Conservation (phyloP, 805 yeast species). For the Diddensiella transvaalensis region DNA sequence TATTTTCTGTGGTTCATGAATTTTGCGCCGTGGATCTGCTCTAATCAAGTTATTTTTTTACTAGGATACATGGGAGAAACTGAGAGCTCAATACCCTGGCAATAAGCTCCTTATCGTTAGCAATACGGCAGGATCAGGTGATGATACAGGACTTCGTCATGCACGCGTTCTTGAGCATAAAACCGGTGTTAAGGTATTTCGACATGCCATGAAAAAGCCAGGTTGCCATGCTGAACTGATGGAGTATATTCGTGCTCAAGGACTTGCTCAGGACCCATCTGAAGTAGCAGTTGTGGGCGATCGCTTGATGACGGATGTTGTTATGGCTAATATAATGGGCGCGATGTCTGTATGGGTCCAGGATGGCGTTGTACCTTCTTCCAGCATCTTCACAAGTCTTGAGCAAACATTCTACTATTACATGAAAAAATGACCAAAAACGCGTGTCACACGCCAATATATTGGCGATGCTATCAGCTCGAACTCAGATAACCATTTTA, state of each 20-base stretch:
- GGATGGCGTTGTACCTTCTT: constrained; percentile 58
- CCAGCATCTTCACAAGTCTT: constrained; percentile 12
- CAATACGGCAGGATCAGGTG: constrained; percentile 89
- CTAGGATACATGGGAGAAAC: constrained; percentile 48
- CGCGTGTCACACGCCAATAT: no score
- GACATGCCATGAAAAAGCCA: constrained; percentile 35
- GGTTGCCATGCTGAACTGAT: constrained; percentile 56
- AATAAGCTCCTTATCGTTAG: constrained; percentile 72
- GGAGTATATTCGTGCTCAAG: constrained; percentile 51
- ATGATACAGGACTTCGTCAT: constrained; percentile 56
- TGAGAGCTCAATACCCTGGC: constrained; percentile 56
- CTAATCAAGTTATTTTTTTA: no score
- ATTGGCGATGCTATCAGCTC: no score
- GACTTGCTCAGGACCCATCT: constrained; percentile 44
- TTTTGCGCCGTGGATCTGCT: not conserved
- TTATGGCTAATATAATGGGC: constrained; percentile 95
- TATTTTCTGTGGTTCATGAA: constrained; percentile 6
- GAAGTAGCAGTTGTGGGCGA: constrained; percentile 90
- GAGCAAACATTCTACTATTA: constrained; percentile 16
- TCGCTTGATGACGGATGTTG: constrained; percentile 81
- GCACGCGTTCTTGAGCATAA: constrained; percentile 59
- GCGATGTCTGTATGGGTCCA: constrained; percentile 78
- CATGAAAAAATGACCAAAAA: not conserved
- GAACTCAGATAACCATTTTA: no score
- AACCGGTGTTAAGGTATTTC: constrained; percentile 40